phyloP scores from a whole-genome alignment of 2,329 filamentous ascomycete genomes.

The Neospermospora avenae region DNA sequence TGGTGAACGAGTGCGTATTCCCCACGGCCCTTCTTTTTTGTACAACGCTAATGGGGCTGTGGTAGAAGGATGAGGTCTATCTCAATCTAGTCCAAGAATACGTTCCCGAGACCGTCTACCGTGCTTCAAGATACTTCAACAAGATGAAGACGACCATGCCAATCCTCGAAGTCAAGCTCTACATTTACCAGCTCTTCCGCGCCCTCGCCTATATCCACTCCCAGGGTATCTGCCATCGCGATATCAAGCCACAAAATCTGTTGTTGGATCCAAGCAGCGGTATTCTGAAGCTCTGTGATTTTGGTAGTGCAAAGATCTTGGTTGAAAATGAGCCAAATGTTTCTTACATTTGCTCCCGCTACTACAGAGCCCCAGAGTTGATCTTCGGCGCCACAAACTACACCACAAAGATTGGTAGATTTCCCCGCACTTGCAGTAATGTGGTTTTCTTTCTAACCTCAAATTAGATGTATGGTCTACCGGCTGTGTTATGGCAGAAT shows the following conservation, averaged over 20 bases:
- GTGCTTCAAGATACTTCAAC: slow-evolving; percentile 97
- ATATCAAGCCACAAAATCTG: slow-evolving; percentile 98
- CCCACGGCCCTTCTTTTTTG: slow-evolving; percentile 28
- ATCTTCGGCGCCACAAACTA: slow-evolving; percentile 99
- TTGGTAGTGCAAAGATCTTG: slow-evolving; percentile 96
- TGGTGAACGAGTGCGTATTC: slow-evolving; percentile 77
- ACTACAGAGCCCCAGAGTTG: slow-evolving; percentile 95
- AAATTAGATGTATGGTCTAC: slow-evolving; percentile 93
- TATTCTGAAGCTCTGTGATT: slow-evolving; percentile 96
- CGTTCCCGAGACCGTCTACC: slow-evolving; percentile 96
- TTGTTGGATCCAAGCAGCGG: slow-evolving; percentile 88
- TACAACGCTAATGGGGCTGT: slow-evolving; percentile 17
- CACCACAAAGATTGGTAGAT: slow-evolving; percentile 97
- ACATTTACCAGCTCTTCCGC: slow-evolving; percentile 99
- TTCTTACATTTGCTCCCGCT: slow-evolving; percentile 98
- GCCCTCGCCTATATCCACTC: slow-evolving; percentile 98
- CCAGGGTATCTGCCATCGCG: slow-evolving; percentile 96
- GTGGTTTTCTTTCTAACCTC: slow-evolving; percentile 19
- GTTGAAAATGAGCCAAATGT: slow-evolving; percentile 99
- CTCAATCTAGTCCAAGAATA: slow-evolving; percentile 97
- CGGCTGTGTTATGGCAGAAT: slow-evolving; percentile 97
- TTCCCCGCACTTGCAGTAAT: slow-evolving; percentile 6
- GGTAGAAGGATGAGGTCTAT: slow-evolving; percentile 94
- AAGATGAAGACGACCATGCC: slow-evolving; percentile 99
- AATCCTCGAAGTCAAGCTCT: slow-evolving; percentile 96